phyloP scores from a whole-genome alignment of 805 yeast genomes.

The Myxozyma vanderwaltii region DNA sequence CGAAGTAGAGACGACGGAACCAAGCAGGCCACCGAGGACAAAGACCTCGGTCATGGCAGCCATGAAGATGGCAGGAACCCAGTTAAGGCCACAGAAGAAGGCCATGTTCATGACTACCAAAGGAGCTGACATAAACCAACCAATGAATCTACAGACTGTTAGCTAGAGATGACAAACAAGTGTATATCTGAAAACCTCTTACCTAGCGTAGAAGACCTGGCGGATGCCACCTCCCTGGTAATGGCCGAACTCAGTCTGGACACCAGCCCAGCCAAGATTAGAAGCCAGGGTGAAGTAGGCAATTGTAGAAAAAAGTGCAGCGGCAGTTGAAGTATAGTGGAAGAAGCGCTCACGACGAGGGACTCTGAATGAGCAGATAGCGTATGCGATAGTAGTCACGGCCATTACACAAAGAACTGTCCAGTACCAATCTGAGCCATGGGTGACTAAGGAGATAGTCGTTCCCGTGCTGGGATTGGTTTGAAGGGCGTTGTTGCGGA shows the following conservation, averaged over 20 bases:
- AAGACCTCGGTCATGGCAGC: conserved; percentile 48
- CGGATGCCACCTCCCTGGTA: conserved; percentile 47
- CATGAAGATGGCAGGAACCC: conserved; percentile 42
- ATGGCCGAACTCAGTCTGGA: conserved; percentile 53
- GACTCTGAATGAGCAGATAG: conserved; percentile 36
- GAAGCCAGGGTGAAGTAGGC: conserved; percentile 61
- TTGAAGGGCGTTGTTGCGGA: conserved; percentile 35
- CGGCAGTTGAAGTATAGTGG: conserved; percentile 47
- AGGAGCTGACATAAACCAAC: conserved; percentile 61
- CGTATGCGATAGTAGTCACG: conserved; percentile 42
- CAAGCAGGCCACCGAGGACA: conserved; percentile 59
- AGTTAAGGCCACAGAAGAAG: conserved; percentile 40
- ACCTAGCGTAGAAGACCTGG: conserved; percentile 58
- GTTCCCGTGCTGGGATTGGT: conserved; percentile 51
- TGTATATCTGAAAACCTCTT: no score
- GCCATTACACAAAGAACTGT: conserved; percentile 57
- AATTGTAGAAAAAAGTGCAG: conserved; percentile 49
- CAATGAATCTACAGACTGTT: no score
- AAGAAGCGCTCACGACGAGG: conserved; percentile 45
- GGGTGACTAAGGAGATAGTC: conserved; percentile 53
- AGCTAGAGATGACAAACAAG: no score
- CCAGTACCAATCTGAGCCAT: conserved; percentile 73
- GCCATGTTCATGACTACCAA: conserved; percentile 45
- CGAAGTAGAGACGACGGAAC: conserved; percentile 54
- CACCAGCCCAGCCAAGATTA: conserved; percentile 57